Evolutionary conservation across 2,329 filamentous ascomycete genomes (phyloP), one percentile per base, ranked within the genome.

Genomic region (Pleoardoris graminearum): DNA sequence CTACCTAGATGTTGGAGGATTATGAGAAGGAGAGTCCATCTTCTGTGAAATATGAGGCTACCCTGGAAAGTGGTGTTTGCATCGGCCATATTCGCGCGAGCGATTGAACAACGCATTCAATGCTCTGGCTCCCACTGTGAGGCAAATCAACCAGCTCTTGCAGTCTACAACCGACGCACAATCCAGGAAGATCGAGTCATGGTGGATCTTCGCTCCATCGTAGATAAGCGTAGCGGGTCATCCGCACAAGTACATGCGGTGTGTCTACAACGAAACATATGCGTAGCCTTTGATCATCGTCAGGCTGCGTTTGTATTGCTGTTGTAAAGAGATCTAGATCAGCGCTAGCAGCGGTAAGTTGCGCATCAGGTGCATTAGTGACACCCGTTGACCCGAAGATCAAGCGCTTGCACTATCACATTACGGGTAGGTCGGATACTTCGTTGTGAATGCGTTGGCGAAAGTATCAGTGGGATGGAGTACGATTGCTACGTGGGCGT

Each of bases 31-130:
- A 36, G 30, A 16, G 27, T 21, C 27, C 27, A 32, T 10, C 27
- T 23, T 11, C n/a, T 32, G 19, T 25, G 25, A 30, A 32, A 25
- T 7, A 17, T 35, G 43, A 36, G 30, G 30, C 43, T 35, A 22
- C 30, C n/a, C 25, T 36, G n/a, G 22, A 25, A 25, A 35, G 43
- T 27, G 43, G 43, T 46, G 43, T 46, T 46, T 46, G 43, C 22
- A 30, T 23, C 43, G 35, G 30, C 36, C 12, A 46, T 30, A 19
- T 46, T 36, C 35, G 43, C 22, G 43, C 21, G 8, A 19, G 5
- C 30, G 30, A 25, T 36, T 46, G 30, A 36, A 25, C 43, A 46
- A 21, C 43, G 27, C 43, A 46, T 46, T 46, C 43, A 46, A 4
- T 25, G 29, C 12, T 22, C 14, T 16, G 29, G 11, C 22, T 12